Evolutionary conservation across 176 grass and related monocot species (phyloP).

Genomic region (Cenchrus americanus): DNA sequence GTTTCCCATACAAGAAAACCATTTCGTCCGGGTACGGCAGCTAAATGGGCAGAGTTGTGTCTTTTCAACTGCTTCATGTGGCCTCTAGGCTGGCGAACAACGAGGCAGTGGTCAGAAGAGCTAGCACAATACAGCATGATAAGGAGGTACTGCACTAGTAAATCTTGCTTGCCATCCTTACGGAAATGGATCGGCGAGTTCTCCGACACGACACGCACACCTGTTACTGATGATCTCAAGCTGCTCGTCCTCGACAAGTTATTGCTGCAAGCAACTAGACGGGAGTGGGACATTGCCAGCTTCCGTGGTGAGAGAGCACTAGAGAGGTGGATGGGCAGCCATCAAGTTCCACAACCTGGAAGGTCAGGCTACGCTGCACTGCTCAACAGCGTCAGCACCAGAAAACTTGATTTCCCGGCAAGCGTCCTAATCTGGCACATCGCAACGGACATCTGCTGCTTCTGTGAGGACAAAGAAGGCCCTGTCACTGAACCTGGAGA

Average conservation of each 20-base stretch:
- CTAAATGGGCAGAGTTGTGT: neutral
- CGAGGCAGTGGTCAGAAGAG: neutral
- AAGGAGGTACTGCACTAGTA: neutral
- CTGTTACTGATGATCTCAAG: neutral
- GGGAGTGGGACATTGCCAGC: neutral
- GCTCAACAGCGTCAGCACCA: neutral
- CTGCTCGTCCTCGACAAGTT: neutral
- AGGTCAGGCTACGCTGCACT: neutral
- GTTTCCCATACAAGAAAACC: neutral
- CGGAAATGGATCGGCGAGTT: neutral
- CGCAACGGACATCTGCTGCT: neutral
- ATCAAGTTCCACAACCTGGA: neutral
- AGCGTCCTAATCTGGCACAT: neutral
- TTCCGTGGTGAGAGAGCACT: neutral
- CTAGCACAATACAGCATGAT: neutral
- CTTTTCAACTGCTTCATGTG: neutral
- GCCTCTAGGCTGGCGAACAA: neutral
- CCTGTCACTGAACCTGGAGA: neutral
- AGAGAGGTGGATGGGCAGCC: neutral
- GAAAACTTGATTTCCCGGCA: neutral
- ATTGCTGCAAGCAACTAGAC: neutral
- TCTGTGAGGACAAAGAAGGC: neutral
- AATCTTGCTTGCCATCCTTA: too few relatives aligned
- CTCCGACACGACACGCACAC: neutral
- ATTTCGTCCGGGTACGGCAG: neutral